A percentile compares a stretch with the other conserved stretches of the same genome.
phyloP scores from a whole-genome alignment of 805 yeast genomes.

The Candida sonorensis region DNA sequence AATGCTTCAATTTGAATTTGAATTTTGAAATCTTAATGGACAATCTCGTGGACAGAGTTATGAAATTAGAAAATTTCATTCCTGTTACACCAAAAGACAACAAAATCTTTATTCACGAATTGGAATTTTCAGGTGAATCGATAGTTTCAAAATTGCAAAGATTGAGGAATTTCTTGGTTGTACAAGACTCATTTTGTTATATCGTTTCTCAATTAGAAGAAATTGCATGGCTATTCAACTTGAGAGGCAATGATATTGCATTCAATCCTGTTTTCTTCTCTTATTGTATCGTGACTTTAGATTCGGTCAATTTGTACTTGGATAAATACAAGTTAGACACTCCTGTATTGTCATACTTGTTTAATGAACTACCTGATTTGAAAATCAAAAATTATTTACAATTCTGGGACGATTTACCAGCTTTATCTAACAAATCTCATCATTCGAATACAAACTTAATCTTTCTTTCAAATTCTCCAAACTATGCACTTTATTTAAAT shows the following conservation, averaged over 20 bases:
- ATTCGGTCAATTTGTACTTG: slow-evolving; percentile 32
- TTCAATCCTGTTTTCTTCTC: slow-evolving; percentile 85
- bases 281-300: slow-evolving; percentile 41
- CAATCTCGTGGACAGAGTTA: slow-evolving; percentile 70
- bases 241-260: slow-evolving; percentile 62
- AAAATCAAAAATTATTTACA: slow-evolving; percentile 44
- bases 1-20: slow-evolving; percentile 30
- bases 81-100: slow-evolving; percentile 16
- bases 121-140: slow-evolving; percentile 35
- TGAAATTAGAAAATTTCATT: slow-evolving; percentile 38
- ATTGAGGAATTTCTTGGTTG: slow-evolving; percentile 20
- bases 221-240: slow-evolving; percentile 46
- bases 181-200: slow-evolving; percentile 35
- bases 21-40: slow-evolving; percentile 44
- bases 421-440: slow-evolving; percentile 13
- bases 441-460: slow-evolving; percentile 6
- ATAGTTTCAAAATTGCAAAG: slow-evolving; percentile 30
- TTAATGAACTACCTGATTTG: slow-evolving; percentile 20
- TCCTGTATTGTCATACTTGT: slow-evolving; percentile 11
- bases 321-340: slow-evolving; percentile 34
- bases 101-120: slow-evolving; percentile 29
- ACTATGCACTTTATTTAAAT: slow-evolving; percentile 21
- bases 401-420: slow-evolving; percentile 51
- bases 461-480: slow-evolving; percentile 19
- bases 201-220: slow-evolving; percentile 46